Evolutionary conservation across 139 green algal species (phyloP).

Genomic region (Trebouxia sp.): DNA sequence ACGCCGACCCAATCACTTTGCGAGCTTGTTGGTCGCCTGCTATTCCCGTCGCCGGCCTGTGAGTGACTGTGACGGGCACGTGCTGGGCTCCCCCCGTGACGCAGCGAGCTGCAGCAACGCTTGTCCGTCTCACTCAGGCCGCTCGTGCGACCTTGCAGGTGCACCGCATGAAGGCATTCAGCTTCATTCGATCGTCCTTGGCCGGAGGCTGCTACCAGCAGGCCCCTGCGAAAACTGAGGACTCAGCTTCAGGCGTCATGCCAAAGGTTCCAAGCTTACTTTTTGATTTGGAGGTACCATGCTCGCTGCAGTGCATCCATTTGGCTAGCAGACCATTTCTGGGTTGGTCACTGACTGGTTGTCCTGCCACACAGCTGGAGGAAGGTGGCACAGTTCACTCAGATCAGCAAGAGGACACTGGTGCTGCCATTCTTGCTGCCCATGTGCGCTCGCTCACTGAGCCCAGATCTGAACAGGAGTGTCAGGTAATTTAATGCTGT

Average conservation of each 20-base stretch:
- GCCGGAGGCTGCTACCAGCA: slow-evolving; percentile 6
- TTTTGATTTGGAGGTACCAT: slow-evolving; percentile 54
- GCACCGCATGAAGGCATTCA: slow-evolving; percentile 22
- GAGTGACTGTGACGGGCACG: too few species aligned
- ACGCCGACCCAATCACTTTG: too few species aligned
- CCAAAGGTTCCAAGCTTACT: slow-evolving; percentile 54
- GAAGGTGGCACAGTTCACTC: slow-evolving; percentile 24
- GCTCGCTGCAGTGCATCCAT: background rate
- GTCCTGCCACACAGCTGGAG: slow-evolving; percentile 36
- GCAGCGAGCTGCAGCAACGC: too few species aligned
- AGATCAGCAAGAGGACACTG: background rate
- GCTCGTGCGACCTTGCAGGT: background rate
- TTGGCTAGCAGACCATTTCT: background rate
- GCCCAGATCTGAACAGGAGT: slow-evolving; percentile 6
- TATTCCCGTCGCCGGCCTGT: too few species aligned
- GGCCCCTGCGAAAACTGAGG: background rate
- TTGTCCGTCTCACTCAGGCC: too few species aligned
- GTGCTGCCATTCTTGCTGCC: background rate
- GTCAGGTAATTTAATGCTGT: background rate
- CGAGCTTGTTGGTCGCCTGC: too few species aligned
- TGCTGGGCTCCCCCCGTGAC: too few species aligned
- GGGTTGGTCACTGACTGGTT: background rate
- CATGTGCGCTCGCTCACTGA: background rate
- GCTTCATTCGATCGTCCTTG: slow-evolving; percentile 21
- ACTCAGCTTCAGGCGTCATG: slow-evolving; percentile 32